phyloP scores from a whole-genome alignment of 805 yeast genomes.

The Helenozyma rhizophorensis region DNA sequence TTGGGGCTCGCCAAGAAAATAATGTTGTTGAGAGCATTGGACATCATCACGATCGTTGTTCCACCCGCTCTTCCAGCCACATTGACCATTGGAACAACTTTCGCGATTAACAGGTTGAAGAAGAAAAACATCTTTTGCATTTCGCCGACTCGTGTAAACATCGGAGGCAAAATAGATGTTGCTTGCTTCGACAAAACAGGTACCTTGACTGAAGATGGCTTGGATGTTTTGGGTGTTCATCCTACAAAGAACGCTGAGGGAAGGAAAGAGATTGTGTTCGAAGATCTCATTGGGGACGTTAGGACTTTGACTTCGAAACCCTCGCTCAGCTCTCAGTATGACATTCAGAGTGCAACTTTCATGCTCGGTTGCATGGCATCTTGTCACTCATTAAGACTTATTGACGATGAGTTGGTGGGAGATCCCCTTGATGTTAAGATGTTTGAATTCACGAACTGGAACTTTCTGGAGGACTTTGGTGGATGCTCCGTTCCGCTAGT shows the following conservation, averaged over 20 bases:
- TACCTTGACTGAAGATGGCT: slow-evolving; percentile 93
- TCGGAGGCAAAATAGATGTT: slow-evolving; percentile 92
- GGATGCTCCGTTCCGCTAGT: slow-evolving; percentile 16
- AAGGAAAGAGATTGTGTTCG: slow-evolving; percentile 36
- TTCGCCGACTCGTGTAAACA: slow-evolving; percentile 89
- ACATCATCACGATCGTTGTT: slow-evolving; percentile 91
- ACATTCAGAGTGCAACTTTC: slow-evolving; percentile 26
- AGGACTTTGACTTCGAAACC: slow-evolving; percentile 1
- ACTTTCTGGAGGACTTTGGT: slow-evolving; percentile 61
- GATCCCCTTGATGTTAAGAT: slow-evolving; percentile 92
- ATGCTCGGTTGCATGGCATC: slow-evolving; percentile 53
- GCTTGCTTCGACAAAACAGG: slow-evolving; percentile 97
- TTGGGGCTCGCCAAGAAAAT: slow-evolving; percentile 65
- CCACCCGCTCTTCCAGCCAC: slow-evolving; percentile 99
- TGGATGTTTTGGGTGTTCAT: slow-evolving; percentile 71
- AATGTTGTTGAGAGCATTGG: slow-evolving; percentile 85
- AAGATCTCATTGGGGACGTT: slow-evolving; percentile 19
- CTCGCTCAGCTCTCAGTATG: slow-evolving; percentile 1
- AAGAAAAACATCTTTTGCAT: slow-evolving; percentile 73
- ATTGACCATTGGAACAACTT: slow-evolving; percentile 90
- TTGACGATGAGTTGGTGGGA: slow-evolving; percentile 80
- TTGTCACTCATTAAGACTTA: slow-evolving; percentile 81
- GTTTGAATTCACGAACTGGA: slow-evolving; percentile 87
- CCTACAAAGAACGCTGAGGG: slow-evolving; percentile 38
- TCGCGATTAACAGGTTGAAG: slow-evolving; percentile 77